Evolutionary conservation across 2,329 filamentous ascomycete genomes (phyloP).

Genomic region (Knoxdaviesia proteae): DNA sequence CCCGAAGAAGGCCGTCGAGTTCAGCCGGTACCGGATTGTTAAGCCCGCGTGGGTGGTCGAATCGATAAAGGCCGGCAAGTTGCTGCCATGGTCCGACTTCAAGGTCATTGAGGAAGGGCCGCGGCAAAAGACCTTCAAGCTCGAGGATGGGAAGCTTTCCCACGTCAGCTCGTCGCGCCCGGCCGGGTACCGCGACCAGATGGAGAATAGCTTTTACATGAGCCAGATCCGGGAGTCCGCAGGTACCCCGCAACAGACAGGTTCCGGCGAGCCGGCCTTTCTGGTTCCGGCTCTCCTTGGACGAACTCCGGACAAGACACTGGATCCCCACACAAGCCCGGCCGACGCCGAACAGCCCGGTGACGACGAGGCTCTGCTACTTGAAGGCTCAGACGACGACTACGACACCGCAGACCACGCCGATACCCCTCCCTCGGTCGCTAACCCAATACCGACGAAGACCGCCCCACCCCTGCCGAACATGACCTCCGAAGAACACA

Average conservation of each 20-base stretch:
- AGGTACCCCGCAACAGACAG: too few species aligned
- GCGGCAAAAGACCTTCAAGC: constrained; percentile 54
- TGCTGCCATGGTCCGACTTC: constrained; percentile 74
- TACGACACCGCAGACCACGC: neutral
- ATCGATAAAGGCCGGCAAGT: constrained; percentile 58
- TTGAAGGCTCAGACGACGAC: neutral
- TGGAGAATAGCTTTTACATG: constrained; percentile 64
- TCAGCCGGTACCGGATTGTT: constrained; percentile 70
- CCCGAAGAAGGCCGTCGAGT: constrained; percentile 83
- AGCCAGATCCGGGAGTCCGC: constrained; percentile 34
- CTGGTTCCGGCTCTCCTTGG: too few species aligned
- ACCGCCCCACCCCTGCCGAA: constrained; percentile 25
- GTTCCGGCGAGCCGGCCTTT: too few species aligned
- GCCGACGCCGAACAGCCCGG: too few species aligned
- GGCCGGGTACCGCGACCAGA: constrained; percentile 60
- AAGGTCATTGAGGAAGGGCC: constrained; percentile 69
- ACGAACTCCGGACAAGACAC: too few species aligned
- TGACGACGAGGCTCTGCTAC: too few species aligned
- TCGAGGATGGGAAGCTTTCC: constrained; percentile 41
- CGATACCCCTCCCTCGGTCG: neutral
- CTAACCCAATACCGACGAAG: neutral
- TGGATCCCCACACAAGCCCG: too few species aligned
- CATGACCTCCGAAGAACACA: constrained; percentile 82
- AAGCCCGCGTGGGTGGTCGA: constrained; percentile 91
- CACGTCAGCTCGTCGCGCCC: constrained; percentile 36